Conservation (phyloP, 202 grass and related monocot species). For the Panicum hallii region DNA sequence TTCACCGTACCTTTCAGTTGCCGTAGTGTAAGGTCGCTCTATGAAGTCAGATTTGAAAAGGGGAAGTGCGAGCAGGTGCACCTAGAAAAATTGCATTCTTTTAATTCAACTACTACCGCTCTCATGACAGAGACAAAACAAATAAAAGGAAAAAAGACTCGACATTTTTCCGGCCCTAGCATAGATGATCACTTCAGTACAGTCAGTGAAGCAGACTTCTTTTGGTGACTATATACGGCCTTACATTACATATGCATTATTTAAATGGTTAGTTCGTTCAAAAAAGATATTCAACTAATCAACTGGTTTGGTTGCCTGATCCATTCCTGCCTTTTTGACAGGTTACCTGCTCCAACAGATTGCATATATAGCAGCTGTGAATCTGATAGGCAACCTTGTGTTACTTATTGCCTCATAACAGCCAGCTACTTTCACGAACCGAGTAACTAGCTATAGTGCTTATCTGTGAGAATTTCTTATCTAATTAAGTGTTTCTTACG, state of each 20-base stretch:
- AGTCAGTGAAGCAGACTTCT: background rate
- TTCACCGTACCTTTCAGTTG: background rate
- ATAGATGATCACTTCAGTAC: background rate
- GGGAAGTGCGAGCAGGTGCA: background rate
- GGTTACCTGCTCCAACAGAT: background rate
- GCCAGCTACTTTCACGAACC: background rate
- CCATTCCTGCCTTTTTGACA: slow-evolving; percentile 18
- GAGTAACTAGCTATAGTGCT: background rate
- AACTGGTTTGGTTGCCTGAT: background rate
- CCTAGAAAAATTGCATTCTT: background rate
- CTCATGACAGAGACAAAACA: too few relatives aligned
- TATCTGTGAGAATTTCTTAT: background rate
- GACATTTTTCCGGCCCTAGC: too few relatives aligned
- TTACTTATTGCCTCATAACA: too few relatives aligned
- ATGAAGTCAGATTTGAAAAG: background rate
- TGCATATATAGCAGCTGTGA: background rate
- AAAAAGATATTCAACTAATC: background rate
- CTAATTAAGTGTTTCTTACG: too few relatives aligned
- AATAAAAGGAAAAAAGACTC: too few relatives aligned
- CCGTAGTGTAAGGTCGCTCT: background rate
- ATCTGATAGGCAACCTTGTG: background rate
- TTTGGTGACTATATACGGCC: background rate
- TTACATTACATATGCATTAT: background rate
- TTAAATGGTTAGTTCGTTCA: background rate
- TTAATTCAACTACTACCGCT: background rate